Conservation (phyloP, 2,329 filamentous ascomycete genomes). For the Fusarium compactum region DNA sequence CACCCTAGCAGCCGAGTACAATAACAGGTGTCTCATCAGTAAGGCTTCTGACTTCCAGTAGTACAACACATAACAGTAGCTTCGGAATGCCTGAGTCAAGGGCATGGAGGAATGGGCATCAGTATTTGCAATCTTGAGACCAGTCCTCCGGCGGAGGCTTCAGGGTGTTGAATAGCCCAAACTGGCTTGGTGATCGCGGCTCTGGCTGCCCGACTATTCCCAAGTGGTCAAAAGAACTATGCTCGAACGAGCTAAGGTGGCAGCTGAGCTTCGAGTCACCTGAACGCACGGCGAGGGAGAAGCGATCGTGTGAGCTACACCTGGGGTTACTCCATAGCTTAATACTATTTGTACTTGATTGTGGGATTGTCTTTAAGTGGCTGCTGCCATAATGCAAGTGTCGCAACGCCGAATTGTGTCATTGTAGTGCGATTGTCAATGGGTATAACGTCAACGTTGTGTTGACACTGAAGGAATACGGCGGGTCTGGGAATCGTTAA, state of each 20-base stretch:
- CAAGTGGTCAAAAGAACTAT: constrained; percentile 17
- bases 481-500: not conserved
- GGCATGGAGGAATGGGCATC: constrained; percentile 31
- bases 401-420: constrained; percentile 28
- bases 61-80: constrained; percentile 9
- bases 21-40: constrained; percentile 17
- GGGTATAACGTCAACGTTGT: constrained; percentile 17
- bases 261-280: constrained; percentile 37
- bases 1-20: constrained; percentile 12
- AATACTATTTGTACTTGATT: constrained; percentile 7
- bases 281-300: constrained; percentile 26
- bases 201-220: constrained; percentile 32
- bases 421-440: constrained; percentile 18
- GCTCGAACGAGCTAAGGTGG: constrained; percentile 30
- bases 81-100: constrained; percentile 37
- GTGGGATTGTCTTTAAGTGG: constrained; percentile 20
- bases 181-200: constrained; percentile 33
- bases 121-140: constrained; percentile 14
- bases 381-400: constrained; percentile 10
- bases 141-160: constrained; percentile 14
- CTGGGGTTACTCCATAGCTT: constrained; percentile 23
- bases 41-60: constrained; percentile 1
- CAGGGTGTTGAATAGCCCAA: constrained; percentile 24
- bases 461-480: not conserved
- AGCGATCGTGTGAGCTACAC: constrained; percentile 35